Percentiles rank a stretch among this genome's conserved stretches.
Evolutionary conservation across 805 yeast species (phyloP).

Genomic region (Hanseniaspora guilliermondii): DNA sequence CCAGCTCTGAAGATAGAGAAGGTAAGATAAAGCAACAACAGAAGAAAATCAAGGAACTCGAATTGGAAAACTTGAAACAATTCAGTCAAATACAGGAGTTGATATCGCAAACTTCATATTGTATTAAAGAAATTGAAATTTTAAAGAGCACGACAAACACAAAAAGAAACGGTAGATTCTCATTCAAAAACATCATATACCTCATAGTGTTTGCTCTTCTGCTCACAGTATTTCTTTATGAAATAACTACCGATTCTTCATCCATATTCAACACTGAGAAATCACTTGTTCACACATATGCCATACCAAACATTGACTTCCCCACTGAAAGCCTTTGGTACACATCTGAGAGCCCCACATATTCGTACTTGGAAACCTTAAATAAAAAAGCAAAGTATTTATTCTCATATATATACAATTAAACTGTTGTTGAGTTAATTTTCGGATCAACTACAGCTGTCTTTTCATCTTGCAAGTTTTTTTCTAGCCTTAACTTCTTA

Average conservation of each 20-base stretch:
- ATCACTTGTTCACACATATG: not conserved
- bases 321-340: not conserved
- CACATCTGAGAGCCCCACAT: not conserved
- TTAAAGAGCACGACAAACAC: not conserved
- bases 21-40: constrained; percentile 7
- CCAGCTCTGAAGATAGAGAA: constrained; percentile 9
- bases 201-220: not conserved
- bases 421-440: not conserved
- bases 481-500: constrained; percentile 3
- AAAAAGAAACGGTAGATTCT: not conserved
- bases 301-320: not conserved
- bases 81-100: constrained; percentile 11
- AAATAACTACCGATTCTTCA: not conserved
- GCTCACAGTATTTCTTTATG: not conserved
- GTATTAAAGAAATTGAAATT: constrained; percentile 9
- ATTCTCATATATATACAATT: not conserved
- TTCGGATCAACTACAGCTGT: not conserved
- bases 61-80: constrained; percentile 6
- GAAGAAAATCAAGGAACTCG: constrained; percentile 3
- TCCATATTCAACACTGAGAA: not conserved
- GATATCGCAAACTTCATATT: constrained; percentile 9
- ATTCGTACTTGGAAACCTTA: not conserved
- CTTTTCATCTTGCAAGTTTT: not conserved
- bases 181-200: not conserved
- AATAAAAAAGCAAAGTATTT: not conserved